phyloP scores from a whole-genome alignment of 2,329 filamentous ascomycete genomes.

The Neonectria faginata region DNA sequence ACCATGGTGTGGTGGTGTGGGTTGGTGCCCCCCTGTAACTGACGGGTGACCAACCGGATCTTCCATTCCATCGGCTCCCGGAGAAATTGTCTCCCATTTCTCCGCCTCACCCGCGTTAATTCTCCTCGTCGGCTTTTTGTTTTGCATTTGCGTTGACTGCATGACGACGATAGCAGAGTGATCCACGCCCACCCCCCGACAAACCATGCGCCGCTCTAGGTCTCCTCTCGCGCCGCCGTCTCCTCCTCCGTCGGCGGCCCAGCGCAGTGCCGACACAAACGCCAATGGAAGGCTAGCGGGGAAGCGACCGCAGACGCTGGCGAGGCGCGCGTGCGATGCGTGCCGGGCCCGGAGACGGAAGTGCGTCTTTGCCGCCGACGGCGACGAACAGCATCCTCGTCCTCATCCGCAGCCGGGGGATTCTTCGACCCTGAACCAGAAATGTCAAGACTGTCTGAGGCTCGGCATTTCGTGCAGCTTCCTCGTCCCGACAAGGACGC shows the following conservation, averaged over 20 bases:
- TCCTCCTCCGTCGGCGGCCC: conserved; percentile 16
- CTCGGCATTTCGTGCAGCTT: conserved; percentile 42
- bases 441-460: conserved; percentile 34
- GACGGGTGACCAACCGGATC: conserved; percentile 1
- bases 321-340: conserved; percentile 42
- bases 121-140: conserved; percentile 20
- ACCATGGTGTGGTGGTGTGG: too few species aligned
- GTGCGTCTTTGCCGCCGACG: conserved; percentile 30
- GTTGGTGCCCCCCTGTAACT: background rate
- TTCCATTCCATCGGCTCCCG: background rate
- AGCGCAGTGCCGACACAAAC: background rate
- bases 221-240: conserved; percentile 10
- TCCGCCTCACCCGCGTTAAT: conserved; percentile 20
- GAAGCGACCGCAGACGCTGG: conserved; percentile 27
- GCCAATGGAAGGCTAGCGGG: background rate
- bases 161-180: background rate
- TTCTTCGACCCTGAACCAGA: background rate
- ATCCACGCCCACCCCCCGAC: background rate
- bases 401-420: background rate
- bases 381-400: conserved; percentile 19
- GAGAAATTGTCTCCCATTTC: conserved; percentile 20
- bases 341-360: conserved; percentile 42
- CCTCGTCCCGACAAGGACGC: conserved; percentile 39
- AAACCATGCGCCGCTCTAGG: conserved; percentile 19
- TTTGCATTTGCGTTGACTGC: background rate